phyloP scores from a whole-genome alignment of 2,329 filamentous ascomycete species.

The Aspergillus alliaceus region DNA sequence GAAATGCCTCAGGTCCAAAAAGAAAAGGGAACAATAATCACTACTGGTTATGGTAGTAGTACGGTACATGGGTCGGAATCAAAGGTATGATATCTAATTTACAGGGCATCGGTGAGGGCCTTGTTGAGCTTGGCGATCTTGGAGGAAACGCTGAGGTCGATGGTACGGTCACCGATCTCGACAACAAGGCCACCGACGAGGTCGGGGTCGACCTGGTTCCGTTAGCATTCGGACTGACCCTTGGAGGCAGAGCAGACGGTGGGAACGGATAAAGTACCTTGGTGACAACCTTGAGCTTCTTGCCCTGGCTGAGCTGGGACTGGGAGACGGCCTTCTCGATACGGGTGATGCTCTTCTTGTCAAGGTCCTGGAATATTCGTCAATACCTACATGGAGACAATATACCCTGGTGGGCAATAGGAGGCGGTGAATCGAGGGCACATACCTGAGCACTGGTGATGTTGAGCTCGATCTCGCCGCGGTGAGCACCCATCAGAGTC shows the following conservation, averaged over 20 bases:
- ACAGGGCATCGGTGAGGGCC: conserved; percentile 93
- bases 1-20: conserved; percentile 1
- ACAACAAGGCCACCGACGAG: conserved; percentile 92
- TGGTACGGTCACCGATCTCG: conserved; percentile 95
- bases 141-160: conserved; percentile 91
- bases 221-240: conserved; percentile 1
- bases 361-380: conserved; percentile 64
- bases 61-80: conserved; percentile 14
- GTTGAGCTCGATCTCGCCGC: conserved; percentile 88
- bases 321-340: conserved; percentile 87
- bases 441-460: conserved; percentile 87
- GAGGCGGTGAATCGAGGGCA: neutral
- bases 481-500: conserved; percentile 81
- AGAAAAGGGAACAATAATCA: neutral
- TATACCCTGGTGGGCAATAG: too few relatives aligned
- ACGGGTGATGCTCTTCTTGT: conserved; percentile 79
- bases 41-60: conserved; percentile 5
- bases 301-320: conserved; percentile 83
- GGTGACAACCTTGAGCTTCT: conserved; percentile 97
- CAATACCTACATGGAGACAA: neutral
- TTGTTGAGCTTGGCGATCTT: conserved; percentile 99
- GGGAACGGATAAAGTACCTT: conserved; percentile 58
- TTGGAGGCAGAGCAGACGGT: neutral
- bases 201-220: conserved; percentile 78
- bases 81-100: conserved; percentile 53